Conservation (phyloP, 2,329 filamentous ascomycete genomes). For the Penicillium sclerotiorum region DNA sequence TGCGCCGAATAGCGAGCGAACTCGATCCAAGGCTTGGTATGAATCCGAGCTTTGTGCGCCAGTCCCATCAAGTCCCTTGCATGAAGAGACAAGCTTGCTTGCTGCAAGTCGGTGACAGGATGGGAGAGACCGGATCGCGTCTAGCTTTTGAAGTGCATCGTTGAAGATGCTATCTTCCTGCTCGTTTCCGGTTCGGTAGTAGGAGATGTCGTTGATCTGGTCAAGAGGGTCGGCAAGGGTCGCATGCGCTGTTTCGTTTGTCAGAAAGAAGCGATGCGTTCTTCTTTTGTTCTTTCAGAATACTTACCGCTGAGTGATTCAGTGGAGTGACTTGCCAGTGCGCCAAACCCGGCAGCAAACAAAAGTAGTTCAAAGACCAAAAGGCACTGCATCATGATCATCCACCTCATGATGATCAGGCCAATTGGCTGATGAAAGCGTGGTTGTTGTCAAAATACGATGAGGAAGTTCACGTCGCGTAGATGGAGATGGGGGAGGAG, state of each 20-base stretch:
- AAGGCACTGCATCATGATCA: too few species aligned
- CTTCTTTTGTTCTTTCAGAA: too few species aligned
- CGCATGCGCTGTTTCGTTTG: neutral
- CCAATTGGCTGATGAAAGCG: too few species aligned
- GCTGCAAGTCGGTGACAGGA: slow-evolving; percentile 59
- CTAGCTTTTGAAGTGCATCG: slow-evolving; percentile 47
- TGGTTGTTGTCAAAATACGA: too few species aligned
- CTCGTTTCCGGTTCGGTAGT: slow-evolving; percentile 24
- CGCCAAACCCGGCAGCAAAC: too few species aligned
- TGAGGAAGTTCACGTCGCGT: too few species aligned
- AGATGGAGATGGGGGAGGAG: too few species aligned
- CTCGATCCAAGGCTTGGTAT: slow-evolving; percentile 42
- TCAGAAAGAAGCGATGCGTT: neutral
- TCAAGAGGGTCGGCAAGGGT: neutral
- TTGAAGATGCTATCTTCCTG: slow-evolving; percentile 42
- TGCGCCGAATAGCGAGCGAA: slow-evolving; percentile 62
- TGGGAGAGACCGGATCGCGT: slow-evolving; percentile 49
- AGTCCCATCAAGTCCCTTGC: slow-evolving; percentile 49
- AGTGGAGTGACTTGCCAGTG: too few species aligned
- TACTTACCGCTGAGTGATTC: too few species aligned
- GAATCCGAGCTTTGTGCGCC: slow-evolving; percentile 25
- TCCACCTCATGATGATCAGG: too few species aligned
- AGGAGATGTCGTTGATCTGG: slow-evolving; percentile 12
- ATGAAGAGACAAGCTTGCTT: slow-evolving; percentile 56
- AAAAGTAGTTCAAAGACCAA: too few species aligned